These are phyloP conservation scores for Taiozyma onychis DNA, from an alignment of 1,139 yeast genomes.

Conservation along the genomic window DNA sequence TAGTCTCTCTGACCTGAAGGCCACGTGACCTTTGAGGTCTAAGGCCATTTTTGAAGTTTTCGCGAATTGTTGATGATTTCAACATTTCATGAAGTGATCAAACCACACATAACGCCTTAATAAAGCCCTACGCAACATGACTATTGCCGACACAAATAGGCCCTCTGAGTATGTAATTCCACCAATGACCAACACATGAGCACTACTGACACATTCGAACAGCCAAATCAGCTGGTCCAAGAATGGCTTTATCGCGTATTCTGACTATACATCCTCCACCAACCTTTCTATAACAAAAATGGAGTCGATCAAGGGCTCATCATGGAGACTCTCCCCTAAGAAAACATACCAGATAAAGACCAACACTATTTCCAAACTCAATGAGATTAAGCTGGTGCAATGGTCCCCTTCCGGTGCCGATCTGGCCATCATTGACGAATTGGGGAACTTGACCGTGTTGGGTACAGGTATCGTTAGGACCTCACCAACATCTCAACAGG, in stretches of 20 bases:
- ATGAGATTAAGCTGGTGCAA: constrained; percentile 29
- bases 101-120: not conserved
- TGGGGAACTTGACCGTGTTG: constrained; percentile 34
- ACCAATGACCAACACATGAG: not conserved
- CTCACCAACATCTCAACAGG: constrained; percentile 13
- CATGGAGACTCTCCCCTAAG: constrained; percentile 61
- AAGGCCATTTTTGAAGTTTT: not conserved
- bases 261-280: constrained; percentile 19
- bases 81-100: not conserved
- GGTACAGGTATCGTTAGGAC: constrained; percentile 18
- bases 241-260: constrained; percentile 68
- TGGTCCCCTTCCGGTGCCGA: constrained; percentile 39
- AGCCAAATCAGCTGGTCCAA: constrained; percentile 63
- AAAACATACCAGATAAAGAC: constrained; percentile 36
- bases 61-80: not conserved
- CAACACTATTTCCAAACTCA: constrained; percentile 5
- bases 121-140: not conserved
- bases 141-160: not conserved
- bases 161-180: not conserved
- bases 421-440: constrained; percentile 34
- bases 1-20: too few relatives aligned
- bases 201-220: not conserved
- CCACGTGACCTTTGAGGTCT: too few relatives aligned
- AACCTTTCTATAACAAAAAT: constrained; percentile 49
- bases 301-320: constrained; percentile 55